Conservation (phyloP, 805 yeast genomes). For the Limtongozyma cylindracea region DNA sequence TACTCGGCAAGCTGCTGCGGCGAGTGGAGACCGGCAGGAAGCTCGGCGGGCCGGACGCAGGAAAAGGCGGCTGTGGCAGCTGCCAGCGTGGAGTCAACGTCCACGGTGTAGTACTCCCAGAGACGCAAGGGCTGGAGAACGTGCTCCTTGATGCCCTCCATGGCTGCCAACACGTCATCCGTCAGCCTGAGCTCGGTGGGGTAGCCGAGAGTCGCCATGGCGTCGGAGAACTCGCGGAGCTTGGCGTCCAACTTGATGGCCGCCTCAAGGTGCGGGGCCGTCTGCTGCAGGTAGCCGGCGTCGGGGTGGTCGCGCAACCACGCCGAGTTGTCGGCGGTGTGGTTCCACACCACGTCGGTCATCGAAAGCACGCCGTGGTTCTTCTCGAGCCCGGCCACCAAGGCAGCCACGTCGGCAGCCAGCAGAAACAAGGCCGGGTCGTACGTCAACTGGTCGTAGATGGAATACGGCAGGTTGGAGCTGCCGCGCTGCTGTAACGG, state of each 20-base stretch:
- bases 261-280: slow-evolving; percentile 72
- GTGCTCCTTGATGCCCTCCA: slow-evolving; percentile 42
- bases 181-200: slow-evolving; percentile 26
- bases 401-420: slow-evolving; percentile 21
- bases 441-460: slow-evolving; percentile 60
- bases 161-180: slow-evolving; percentile 30
- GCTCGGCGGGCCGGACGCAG: no score
- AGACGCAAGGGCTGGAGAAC: slow-evolving; percentile 42
- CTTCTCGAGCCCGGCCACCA: slow-evolving; percentile 22
- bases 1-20: slow-evolving; percentile 10
- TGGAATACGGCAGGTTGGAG: slow-evolving; percentile 84
- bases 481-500: slow-evolving; percentile 80
- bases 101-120: slow-evolving; percentile 76
- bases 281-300: slow-evolving; percentile 60
- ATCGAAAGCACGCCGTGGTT: slow-evolving; percentile 43
- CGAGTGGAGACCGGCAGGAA: no score
- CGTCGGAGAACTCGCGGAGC: slow-evolving; percentile 37
- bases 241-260: slow-evolving; percentile 67
- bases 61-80: slow-evolving; percentile 7
- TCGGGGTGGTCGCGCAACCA: slow-evolving; percentile 84
- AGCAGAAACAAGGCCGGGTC: slow-evolving; percentile 39
- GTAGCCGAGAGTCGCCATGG: slow-evolving; percentile 28
- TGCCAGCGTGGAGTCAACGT: slow-evolving; percentile 17
- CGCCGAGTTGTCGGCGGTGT: slow-evolving; percentile 71
- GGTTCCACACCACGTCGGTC: slow-evolving; percentile 88